Percentiles rank a stretch among this genome's conserved stretches.
These are phyloP conservation scores for Prunus persica DNA, from an alignment of 306 rosid genomes.

Conservation along the genomic window Prunus_persica_NCBIv2 NC_034016.1:3019001-3019500, in stretches of 20 bases:
- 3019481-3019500: too few relatives aligned
- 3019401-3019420: too few relatives aligned
- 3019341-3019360: too few relatives aligned
- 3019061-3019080: too few relatives aligned
- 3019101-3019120: background rate
- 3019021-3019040: background rate
- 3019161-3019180: background rate
- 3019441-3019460: too few relatives aligned
- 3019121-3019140: background rate
- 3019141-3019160: background rate
- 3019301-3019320: background rate
- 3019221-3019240: background rate
- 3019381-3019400: too few relatives aligned
- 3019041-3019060: too few relatives aligned
- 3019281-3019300: too few relatives aligned
- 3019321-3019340: too few relatives aligned
- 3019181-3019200: background rate
- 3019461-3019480: too few relatives aligned
- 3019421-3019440: too few relatives aligned
- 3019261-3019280: background rate
- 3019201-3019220: background rate
- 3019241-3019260: background rate
- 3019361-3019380: too few relatives aligned
- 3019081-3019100: background rate
- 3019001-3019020: background rate